phyloP scores from a whole-genome alignment of 2,329 filamentous ascomycete genomes.

The Curvularia sp. region DNA sequence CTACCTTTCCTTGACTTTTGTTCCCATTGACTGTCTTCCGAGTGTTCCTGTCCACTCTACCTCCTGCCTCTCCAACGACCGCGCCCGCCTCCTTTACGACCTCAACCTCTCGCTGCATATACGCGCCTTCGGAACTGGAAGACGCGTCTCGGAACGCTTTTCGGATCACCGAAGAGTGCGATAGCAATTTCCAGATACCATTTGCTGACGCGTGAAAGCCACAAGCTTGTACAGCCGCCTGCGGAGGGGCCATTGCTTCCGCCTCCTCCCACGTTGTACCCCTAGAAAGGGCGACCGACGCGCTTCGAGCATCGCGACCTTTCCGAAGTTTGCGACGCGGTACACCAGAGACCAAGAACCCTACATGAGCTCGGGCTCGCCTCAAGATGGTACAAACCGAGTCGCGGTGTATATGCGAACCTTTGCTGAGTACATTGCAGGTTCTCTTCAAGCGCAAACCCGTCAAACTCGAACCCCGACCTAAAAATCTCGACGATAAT shows the following conservation, averaged over 20 bases:
- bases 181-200: constrained; percentile 40
- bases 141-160: constrained; percentile 50
- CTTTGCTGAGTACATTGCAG: constrained; percentile 58
- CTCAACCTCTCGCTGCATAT: constrained; percentile 37
- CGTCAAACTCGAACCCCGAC: constrained; percentile 78
- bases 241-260: constrained; percentile 22
- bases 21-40: constrained; percentile 47
- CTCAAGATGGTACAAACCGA: constrained; percentile 45
- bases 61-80: constrained; percentile 40
- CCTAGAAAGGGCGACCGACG: constrained; percentile 14
- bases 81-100: constrained; percentile 39
- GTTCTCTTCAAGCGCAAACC: constrained; percentile 97
- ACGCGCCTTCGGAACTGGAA: constrained; percentile 55
- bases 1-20: constrained; percentile 38
- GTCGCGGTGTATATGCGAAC: constrained; percentile 8
- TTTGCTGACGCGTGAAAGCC: constrained; percentile 30
- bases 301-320: constrained; percentile 33
- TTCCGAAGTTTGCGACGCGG: constrained; percentile 42
- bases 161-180: constrained; percentile 41
- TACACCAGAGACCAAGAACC: constrained; percentile 23
- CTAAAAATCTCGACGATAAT: constrained; percentile 78
- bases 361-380: constrained; percentile 41
- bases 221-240: constrained; percentile 16
- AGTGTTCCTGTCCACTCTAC: constrained; percentile 41
- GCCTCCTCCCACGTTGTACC: background rate